Base-by-base conservation (phyloP, 148 eudicot genomes). In the Euryodendron excelsum region DNA sequence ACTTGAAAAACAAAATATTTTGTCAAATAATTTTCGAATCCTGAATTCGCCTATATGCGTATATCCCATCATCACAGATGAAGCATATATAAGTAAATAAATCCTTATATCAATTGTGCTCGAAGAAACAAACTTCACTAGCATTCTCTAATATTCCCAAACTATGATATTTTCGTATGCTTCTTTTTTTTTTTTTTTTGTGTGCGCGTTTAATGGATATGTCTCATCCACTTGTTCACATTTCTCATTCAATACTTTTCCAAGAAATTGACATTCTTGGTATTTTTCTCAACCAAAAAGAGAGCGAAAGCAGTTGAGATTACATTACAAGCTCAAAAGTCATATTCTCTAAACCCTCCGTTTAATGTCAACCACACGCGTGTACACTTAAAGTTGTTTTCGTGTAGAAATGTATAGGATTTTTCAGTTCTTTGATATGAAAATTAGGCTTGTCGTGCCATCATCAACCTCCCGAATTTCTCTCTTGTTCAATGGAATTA, bases 251-350 rank as follows among this genome's bases (percentile, higher is more conserved):
- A 36, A 13, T 58, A 36, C 72, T 33, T 76, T 83, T 80, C 52
- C 25, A 63, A 68, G 77, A 85, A 72, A 87, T 82, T 82, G 87
- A 87, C 82, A 86, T n/a, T 39, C 2, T 84, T 76, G 78, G 84
- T 30, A 30, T n/a, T 59, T 50, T 33, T 83, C 87, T 56, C 34
- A 76, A 73, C 72, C 80, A n/a, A 72, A 27, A 78, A 70, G 81
- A 75, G 73, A 58, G 79, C 36, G 85, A 83, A 34, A 72, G 64
- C 53, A 41, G 72, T 64, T 68, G 60, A 4, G 17, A 73, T 36
- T 10, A 52, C 30, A 47, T 60, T 48, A 58, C 1, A 15, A 37
- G 50, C 69, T 60, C 7, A n/a, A 71, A 53, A 75, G 39, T 79
- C 60, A 70, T 36, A 64, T 27, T 11, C n/a, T n/a, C n/a, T 33